Conservation (phyloP, 345 rosid species). For the Abelmoschus esculentus region DNA sequence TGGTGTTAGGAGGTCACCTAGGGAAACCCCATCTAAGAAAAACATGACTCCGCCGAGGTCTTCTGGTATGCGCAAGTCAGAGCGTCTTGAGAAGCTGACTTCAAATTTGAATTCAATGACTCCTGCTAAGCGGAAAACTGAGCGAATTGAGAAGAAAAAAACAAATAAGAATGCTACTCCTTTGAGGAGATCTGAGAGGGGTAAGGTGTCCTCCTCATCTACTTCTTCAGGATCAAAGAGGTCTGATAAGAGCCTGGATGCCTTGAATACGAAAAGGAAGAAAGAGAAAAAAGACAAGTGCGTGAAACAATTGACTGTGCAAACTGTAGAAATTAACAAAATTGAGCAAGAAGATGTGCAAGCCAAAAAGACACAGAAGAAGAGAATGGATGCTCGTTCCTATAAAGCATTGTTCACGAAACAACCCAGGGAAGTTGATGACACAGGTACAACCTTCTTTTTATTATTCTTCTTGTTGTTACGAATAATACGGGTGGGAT, state of each 20-base stretch:
- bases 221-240: conserved; percentile 34
- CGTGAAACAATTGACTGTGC: conserved; percentile 25
- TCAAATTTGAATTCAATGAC: conserved; percentile 20
- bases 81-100: conserved; percentile 35
- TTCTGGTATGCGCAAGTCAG: conserved; percentile 43
- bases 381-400: conserved; percentile 31
- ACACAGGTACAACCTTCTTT: conserved; percentile 18
- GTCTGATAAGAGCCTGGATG: conserved; percentile 22
- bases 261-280: conserved; percentile 21
- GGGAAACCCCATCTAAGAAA: conserved; percentile 28
- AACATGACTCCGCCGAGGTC: conserved; percentile 21
- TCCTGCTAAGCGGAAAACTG: conserved; percentile 27
- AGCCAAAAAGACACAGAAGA: conserved; percentile 9
- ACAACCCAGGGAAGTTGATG: conserved; percentile 22
- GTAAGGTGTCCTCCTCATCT: conserved; percentile 33
- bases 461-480: background rate
- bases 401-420: conserved; percentile 35
- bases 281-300: conserved; percentile 29
- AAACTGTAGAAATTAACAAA: conserved; percentile 26
- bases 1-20: conserved; percentile 45
- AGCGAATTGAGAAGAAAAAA: conserved; percentile 35
- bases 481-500: background rate
- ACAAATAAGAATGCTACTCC: conserved; percentile 22
- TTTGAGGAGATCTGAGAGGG: conserved; percentile 50
- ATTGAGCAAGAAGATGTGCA: conserved; percentile 7